Evolutionary conservation across 306 rosid genomes (phyloP), one percentile per base, ranked within the genome.

Genomic region (Fragaria ananassa): DNA sequence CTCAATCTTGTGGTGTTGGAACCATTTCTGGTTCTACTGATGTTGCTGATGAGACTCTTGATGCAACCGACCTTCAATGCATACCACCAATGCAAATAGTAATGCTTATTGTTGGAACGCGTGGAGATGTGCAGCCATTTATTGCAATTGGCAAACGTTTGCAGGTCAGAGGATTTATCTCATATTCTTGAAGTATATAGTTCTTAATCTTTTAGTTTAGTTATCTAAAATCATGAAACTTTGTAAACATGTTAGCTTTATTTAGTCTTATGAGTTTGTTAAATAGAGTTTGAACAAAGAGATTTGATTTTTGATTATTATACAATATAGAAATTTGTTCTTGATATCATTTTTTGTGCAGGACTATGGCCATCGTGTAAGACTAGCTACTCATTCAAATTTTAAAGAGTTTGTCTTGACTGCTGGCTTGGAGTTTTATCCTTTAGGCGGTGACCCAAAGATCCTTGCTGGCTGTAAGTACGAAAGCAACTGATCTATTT

Each of bases 51-150:
- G 89, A 93, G 49, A 78, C 88, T 78, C 81, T 76, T 70, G 92
- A 89, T 83, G 80, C 86, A 57, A 46, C 90, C 12, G 96, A 91
- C 79, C 88, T 76, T 74, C 85, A 87, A 57, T 75, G 82, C 86
- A 88, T 91, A 70, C 96, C 89, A 1, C 99, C 99, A 60, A 45
- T 92, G 81, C 92, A 92, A 80, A 86, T 96, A 78, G 97, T 89
- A 70, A 85, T 91, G 85, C 93, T 89, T 83, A 96, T 96, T 82
- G 99, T 96, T 79, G 99, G 99, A 39, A 96, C 99, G 51, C 96
- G 98, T 4, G 99, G 99, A 78, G 99, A 96, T 81, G 99, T 96
- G 70, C 99, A 96, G 47, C 99, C 99, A 31, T 96, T 96, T 86
- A 64, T 91, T 74, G 99, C 99, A 70, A 92, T 96, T 39, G 99